Evolutionary conservation across 140 eudicot genomes (phyloP), one percentile per base, ranked within the genome.

Genomic region (Anethum foeniculum): DNA sequence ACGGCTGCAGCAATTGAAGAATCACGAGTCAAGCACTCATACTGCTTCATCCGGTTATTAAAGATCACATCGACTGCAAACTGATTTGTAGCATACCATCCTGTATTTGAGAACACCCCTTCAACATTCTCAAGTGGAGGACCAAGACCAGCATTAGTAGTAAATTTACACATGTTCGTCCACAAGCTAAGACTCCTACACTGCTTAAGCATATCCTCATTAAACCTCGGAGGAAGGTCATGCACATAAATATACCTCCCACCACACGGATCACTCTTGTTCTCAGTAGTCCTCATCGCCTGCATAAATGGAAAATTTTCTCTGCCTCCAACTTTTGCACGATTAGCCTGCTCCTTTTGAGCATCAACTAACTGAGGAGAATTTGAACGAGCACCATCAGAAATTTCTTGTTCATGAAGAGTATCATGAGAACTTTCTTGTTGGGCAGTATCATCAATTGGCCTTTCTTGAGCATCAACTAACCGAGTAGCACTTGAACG

Each of bases 51-150:
- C 64, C 97, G 85, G 18, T 88, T 89, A 71, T 52, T 75, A 49
- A 95, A 95, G 73, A 95, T 90, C 64, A 92, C 91, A 14, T 91
- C 97, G 25, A 95, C 87, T 1, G 93, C 88, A 79, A 92, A 92
- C 71, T 92, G 99, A 81, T 95, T 87, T 0, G 99, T 95, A 1
- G 85, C 97, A 19, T 88, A 88, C 99, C 99, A 95, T 43, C 99
- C 97, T 1, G 89, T 86, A 48, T 83, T 84, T 1, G 92, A 89
- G 85, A 95, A 90, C 83, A 94, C 97, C 4, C 92, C 93, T 77
- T 83, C 95, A 0, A 34, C 84, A 77, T 92, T 94, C 82, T 89
- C 87, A 51, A 92, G 80, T 32, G 85, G 89, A 16, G 92, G 97
- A 65, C 97, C 99, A 71, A 95, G 89, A n/a, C 99, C 99, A 1